Evolutionary conservation across 2,329 filamentous ascomycete genomes (phyloP), one percentile per base, ranked within the genome.

Genomic region (Calonectria montana): DNA sequence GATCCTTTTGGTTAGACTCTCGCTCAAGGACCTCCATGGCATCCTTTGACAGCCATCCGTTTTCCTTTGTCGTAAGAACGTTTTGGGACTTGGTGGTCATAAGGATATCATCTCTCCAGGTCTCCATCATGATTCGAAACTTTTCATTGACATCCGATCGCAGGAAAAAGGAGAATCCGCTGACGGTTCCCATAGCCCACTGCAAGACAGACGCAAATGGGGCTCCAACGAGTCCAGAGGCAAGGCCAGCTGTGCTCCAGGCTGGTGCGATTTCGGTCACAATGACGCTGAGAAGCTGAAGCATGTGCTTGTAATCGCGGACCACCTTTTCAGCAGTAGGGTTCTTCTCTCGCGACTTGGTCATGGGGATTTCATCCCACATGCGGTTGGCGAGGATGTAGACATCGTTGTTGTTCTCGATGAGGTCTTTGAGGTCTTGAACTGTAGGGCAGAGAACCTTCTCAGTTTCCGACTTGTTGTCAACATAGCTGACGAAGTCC

Each of bases 261-360:
- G 45, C 68, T 0, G 78, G 78, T 0, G 76, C 74, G n/a, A 73
- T 48, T 15, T 66, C 53, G 0, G 37, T 59, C 21, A 78, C 69
- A 29, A 79, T 70, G 16, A 73, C 62, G 10, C 59, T 67, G 12
- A 79, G 75, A 0, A 75, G 61, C 9, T 73, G 67, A 4, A 79
- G 72, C 77, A 79, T 75, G 53, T 79, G 74, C 9, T 73, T 21
- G 16, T 76, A 77, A 10, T 53, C 59, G 12, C 71, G 39, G 6
- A 79, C 37, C 1, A 67, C 75, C n/a, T 59, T 76, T 23, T 74
- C 50, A 4, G 61, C 73, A 4, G 53, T 31, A 1, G 68, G 69
- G 10, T 75, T 55, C 18, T 61, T 43, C 3, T 73, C 69, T 47
- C 76, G 77, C 0, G 76, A 75, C 0, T 50, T 27, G 53, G 77